Evolutionary conservation across 441 rosid genomes (phyloP).

Genomic region (Syzygium syzygioides): DNA sequence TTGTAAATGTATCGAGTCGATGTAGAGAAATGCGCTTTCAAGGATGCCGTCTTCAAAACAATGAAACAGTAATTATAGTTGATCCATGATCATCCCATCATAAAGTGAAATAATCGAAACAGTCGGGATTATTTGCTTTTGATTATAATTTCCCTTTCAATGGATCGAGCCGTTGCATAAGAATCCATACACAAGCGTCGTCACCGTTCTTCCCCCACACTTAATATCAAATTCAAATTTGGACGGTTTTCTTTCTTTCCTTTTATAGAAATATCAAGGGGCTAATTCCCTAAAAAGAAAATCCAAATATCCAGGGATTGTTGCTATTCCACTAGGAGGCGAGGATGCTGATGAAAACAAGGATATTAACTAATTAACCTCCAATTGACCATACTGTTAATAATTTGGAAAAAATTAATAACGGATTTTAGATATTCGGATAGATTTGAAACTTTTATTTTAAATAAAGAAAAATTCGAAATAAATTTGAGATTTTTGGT

Average conservation of each 20-base stretch:
- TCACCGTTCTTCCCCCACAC: too few species aligned
- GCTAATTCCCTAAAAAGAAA: neutral
- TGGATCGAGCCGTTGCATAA: neutral
- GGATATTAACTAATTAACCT: neutral
- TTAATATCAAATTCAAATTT: neutral
- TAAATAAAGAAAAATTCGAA: neutral
- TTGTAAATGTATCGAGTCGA: neutral
- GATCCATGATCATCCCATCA: neutral
- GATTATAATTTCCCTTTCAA: neutral
- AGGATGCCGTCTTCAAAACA: accelerated
- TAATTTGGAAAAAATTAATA: neutral
- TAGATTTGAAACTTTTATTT: neutral
- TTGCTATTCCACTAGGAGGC: neutral
- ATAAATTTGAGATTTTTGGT: neutral
- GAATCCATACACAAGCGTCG: neutral
- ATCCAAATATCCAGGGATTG: accelerated
- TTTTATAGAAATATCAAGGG: neutral
- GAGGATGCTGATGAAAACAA: too few species aligned
- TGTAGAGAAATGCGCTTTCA: accelerated
- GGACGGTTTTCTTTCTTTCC: neutral
- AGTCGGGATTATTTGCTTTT: neutral
- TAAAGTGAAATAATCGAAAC: neutral
- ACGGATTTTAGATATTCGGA: accelerated
- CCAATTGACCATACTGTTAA: accelerated
- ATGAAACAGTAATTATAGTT: neutral